Evolutionary conservation across 2,329 filamentous ascomycete genomes (phyloP).

Genomic region (Fusarium illudens): DNA sequence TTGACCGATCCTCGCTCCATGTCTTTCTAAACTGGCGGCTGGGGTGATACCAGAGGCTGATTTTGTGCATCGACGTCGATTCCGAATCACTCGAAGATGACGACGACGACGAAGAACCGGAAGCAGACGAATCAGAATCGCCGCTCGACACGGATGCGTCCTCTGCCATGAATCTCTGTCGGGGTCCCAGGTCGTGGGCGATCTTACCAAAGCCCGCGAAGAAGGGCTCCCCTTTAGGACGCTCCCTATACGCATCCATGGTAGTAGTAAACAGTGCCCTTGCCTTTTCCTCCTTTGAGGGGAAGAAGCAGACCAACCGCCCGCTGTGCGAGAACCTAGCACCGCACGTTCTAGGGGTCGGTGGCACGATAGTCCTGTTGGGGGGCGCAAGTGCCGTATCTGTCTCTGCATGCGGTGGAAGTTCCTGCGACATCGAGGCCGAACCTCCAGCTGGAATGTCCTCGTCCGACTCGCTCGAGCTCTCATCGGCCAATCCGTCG

Average conservation of each 20-base stretch:
- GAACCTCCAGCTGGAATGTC: conserved; percentile 62
- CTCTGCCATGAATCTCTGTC: conserved; percentile 57
- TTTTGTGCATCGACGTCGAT: conserved; percentile 68
- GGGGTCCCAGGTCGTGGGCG: conserved; percentile 59
- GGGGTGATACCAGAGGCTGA: conserved; percentile 65
- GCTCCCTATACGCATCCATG: conserved; percentile 56
- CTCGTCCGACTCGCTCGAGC: conserved; percentile 82
- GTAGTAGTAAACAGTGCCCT: conserved; percentile 59
- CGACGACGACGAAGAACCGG: conserved; percentile 59
- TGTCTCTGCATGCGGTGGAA: conserved; percentile 62
- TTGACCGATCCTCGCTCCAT: conserved; percentile 64
- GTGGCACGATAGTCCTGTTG: conserved; percentile 63
- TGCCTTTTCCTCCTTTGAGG: conserved; percentile 70
- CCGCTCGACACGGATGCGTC: conserved; percentile 62
- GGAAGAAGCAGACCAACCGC: conserved; percentile 72
- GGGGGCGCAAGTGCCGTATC: conserved; percentile 62
- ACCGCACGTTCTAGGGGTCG: conserved; percentile 66
- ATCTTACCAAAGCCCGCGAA: conserved; percentile 67
- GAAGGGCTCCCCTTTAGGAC: conserved; percentile 61
- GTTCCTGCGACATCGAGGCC: conserved; percentile 69
- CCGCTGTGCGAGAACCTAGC: conserved; percentile 70
- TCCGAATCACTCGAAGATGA: conserved; percentile 69
- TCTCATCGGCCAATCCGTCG: conserved; percentile 72
- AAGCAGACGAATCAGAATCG: conserved; percentile 59
- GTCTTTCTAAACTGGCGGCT: conserved; percentile 62